Evolutionary conservation across 2,329 filamentous ascomycete species (phyloP).

Genomic region (Colletotrichum tropicicola): DNA sequence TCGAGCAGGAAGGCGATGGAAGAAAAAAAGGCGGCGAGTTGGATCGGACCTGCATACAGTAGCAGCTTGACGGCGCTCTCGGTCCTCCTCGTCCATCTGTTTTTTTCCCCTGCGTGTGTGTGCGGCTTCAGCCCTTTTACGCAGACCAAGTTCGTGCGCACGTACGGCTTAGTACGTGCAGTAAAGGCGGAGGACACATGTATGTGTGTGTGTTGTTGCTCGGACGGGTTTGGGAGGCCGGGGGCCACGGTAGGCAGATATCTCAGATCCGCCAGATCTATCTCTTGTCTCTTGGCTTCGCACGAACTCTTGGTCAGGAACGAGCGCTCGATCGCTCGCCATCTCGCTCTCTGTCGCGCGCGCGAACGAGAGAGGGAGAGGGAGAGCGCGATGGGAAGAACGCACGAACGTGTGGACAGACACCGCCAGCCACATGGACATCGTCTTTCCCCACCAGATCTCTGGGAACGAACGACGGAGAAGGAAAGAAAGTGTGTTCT

Average conservation of each 20-base stretch:
- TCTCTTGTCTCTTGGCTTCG: neutral
- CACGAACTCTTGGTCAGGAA: constrained; percentile 6
- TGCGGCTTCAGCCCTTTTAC: neutral
- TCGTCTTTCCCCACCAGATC: neutral
- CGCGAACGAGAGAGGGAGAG: too few relatives aligned
- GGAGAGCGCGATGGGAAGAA: too few relatives aligned
- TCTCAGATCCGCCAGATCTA: too few relatives aligned
- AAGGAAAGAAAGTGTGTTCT: neutral
- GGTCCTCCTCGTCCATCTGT: too few relatives aligned
- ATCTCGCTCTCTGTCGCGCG: neutral
- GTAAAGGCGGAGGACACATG: neutral
- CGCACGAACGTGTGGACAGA: neutral
- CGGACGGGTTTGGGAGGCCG: neutral
- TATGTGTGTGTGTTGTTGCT: neutral
- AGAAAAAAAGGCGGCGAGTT: too few relatives aligned
- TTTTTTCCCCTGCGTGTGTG: neutral
- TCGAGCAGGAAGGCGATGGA: too few relatives aligned
- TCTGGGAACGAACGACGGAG: neutral
- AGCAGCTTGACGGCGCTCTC: too few relatives aligned
- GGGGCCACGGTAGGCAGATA: too few relatives aligned
- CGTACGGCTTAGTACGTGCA: constrained; percentile 1
- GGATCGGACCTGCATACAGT: too few relatives aligned
- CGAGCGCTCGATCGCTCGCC: neutral
- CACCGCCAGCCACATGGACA: neutral
- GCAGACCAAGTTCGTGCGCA: neutral